Percentiles rank a stretch among this genome's conserved stretches.
Evolutionary conservation across 1,284 basidiomycete species (phyloP).

Genomic region (Trametes versicolor): DNA sequence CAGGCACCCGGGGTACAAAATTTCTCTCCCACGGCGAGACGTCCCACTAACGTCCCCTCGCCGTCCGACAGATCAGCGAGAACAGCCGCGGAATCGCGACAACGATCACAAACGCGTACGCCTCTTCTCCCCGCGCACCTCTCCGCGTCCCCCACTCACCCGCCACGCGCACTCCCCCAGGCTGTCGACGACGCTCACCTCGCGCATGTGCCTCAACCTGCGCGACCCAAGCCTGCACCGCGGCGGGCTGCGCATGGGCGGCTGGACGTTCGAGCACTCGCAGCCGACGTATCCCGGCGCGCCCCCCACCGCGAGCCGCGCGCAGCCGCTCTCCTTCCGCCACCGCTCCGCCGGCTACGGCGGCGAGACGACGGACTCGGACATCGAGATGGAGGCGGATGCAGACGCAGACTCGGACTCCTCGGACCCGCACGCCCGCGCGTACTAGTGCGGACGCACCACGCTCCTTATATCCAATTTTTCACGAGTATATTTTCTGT

Average conservation of each 20-base stretch:
- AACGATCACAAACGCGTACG: slow-evolving; percentile 39
- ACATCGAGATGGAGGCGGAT: neutral
- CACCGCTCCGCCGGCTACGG: neutral
- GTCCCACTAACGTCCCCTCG: neutral
- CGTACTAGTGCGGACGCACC: neutral
- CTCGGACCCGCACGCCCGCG: neutral
- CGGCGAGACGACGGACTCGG: neutral
- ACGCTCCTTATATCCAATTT: too few relatives aligned
- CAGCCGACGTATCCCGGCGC: too few relatives aligned
- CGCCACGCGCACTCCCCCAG: neutral
- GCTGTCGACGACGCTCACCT: slow-evolving; percentile 27
- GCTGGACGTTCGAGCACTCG: neutral
- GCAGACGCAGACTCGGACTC: neutral
- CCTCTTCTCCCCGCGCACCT: neutral
- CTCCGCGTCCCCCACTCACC: too few relatives aligned
- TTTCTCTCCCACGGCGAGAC: too few relatives aligned
- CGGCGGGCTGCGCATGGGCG: slow-evolving; percentile 1
- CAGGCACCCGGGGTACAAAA: slow-evolving; percentile 4
- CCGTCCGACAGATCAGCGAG: slow-evolving; percentile 10
- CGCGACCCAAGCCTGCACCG: slow-evolving; percentile 25
- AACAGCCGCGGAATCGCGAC: slow-evolving; percentile 24
- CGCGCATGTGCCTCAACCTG: slow-evolving; percentile 30
- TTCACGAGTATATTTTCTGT: too few relatives aligned
- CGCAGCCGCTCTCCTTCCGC: slow-evolving; percentile 7
- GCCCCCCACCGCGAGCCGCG: neutral